Percentiles rank a stretch among this genome's conserved stretches.
phyloP scores from a whole-genome alignment of 2,329 filamentous ascomycete genomes.

The Dactylonectria macrodidyma region DNA sequence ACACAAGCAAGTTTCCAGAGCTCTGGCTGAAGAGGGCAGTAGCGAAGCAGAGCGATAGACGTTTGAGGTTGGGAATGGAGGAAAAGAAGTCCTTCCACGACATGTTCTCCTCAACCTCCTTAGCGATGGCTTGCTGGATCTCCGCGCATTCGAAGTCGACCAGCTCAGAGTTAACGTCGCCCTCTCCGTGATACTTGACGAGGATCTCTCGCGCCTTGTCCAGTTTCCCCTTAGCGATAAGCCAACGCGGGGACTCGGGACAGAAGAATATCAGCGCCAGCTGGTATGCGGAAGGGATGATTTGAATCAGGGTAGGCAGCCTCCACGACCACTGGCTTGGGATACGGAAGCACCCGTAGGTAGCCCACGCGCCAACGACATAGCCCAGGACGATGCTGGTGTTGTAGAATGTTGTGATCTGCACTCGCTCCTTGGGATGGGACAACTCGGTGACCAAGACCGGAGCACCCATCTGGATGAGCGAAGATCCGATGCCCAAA shows the following conservation, averaged over 20 bases:
- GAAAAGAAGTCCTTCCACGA: conserved; percentile 60
- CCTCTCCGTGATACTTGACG: conserved; percentile 66
- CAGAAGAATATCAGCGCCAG: conserved; percentile 64
- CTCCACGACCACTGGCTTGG: conserved; percentile 40
- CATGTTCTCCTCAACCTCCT: conserved; percentile 60
- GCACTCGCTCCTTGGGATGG: conserved; percentile 54
- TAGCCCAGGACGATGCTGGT: conserved; percentile 41
- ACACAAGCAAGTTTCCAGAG: conserved; percentile 59
- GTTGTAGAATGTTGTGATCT: conserved; percentile 43
- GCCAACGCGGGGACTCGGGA: conserved; percentile 73
- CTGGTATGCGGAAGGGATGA: conserved; percentile 59
- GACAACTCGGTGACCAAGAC: conserved; percentile 60
- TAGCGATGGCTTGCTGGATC: conserved; percentile 62
- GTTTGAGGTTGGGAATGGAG: conserved; percentile 56
- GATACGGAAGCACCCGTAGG: conserved; percentile 43
- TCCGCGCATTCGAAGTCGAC: conserved; percentile 65
- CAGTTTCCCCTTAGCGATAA: conserved; percentile 65
- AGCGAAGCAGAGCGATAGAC: conserved; percentile 57
- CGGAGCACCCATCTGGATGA: conserved; percentile 60
- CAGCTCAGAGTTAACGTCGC: conserved; percentile 58
- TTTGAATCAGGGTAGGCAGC: conserved; percentile 66
- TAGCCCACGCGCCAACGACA: conserved; percentile 44
- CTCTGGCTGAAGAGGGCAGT: conserved; percentile 59
- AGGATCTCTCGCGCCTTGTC: conserved; percentile 67
- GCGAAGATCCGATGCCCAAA: conserved; percentile 54